Base-by-base conservation (phyloP, 495 filamentous ascomycete species). In the Penicillium cataractarum region DNA sequence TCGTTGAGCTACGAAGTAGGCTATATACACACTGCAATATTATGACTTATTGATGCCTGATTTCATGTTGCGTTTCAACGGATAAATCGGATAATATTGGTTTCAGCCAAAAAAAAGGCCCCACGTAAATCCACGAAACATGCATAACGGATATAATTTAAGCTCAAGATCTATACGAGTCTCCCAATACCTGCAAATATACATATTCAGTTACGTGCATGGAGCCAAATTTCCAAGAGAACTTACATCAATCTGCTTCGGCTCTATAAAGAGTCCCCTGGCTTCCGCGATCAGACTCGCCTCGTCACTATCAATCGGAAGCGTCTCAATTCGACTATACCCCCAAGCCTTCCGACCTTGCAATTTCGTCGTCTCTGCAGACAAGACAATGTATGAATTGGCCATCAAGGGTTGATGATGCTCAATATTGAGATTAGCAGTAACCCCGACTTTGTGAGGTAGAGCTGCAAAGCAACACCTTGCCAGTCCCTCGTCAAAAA, bases 271-370 rank as follows among this genome's bases (percentile, higher is more conserved):
- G 54, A 97, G 76, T 2, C 88, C 92, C 67, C 86, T 88, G 19
- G 90, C 91, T 74, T 92, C 89, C 13, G 84, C 89, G 27, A 93
- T 75, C 40, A 92, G 80, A 17, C 80, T 66, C 19, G 86, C 82
- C 53, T 82, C 82, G 68, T 87, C 75, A 32, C 82, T 83, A 39
- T 78, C 80, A 55, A 76, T 81, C 50, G 84, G 82, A 17, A 97
- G 79, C 19, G 90, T 89, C 82, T 96, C 92, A 63, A 97, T 89
- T 63, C 84, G 84, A 22, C 90, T 93, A 75, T 91, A 87, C 5
- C 96, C 91, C 92, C 92, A 98, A 24, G 92, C 93, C 74, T 97
- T 98, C 63, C 94, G 82, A 7, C 93, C 94, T 70, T 97, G 92
- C 6, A 92, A 88, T 78, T 90, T 93, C n/a, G 83, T 84, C 22